A percentile compares a stretch with the other conserved stretches of the same genome.
These are phyloP conservation scores for Taphrina confusa DNA, from an alignment of 1,139 yeast species.

Conservation along the genomic window DNA sequence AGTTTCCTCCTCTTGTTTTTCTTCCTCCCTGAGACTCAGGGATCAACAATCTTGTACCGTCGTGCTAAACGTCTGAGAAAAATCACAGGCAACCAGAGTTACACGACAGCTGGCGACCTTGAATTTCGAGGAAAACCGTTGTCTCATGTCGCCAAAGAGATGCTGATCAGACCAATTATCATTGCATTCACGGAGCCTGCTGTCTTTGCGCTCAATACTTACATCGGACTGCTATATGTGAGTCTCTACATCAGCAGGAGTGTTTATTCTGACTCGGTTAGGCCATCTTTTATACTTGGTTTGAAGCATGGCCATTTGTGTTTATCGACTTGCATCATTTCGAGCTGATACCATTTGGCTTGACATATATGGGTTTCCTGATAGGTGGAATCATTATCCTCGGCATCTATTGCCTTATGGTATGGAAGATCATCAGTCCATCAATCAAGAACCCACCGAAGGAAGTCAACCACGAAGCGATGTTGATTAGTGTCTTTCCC, in stretches of 20 bases:
- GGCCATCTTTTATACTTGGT: constrained; percentile 8
- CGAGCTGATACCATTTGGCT: neutral
- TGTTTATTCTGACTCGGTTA: neutral
- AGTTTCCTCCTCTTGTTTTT: constrained; percentile 64
- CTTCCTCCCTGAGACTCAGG: constrained; percentile 78
- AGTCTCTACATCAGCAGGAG: too few species aligned
- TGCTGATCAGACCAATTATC: neutral
- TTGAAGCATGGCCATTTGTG: constrained; percentile 3
- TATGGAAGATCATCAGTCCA: constrained; percentile 1
- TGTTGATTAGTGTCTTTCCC: neutral
- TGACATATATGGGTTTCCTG: constrained; percentile 1
- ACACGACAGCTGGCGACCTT: constrained; percentile 14
- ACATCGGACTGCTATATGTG: constrained; percentile 58
- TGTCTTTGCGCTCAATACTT: constrained; percentile 42
- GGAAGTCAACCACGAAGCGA: constrained; percentile 2
- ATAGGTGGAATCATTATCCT: neutral
- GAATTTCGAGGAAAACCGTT: constrained; percentile 16
- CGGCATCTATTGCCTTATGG: neutral
- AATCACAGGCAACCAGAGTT: constrained; percentile 34
- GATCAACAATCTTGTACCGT: constrained; percentile 74
- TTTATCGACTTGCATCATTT: neutral
- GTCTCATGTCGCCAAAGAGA: neutral
- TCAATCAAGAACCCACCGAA: neutral
- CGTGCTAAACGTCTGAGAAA: constrained; percentile 60
- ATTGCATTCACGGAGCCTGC: constrained; percentile 16